These are phyloP conservation scores for Metschnikowia aberdeeniae DNA, from an alignment of 805 yeast genomes.

Conservation along the genomic window DNA sequence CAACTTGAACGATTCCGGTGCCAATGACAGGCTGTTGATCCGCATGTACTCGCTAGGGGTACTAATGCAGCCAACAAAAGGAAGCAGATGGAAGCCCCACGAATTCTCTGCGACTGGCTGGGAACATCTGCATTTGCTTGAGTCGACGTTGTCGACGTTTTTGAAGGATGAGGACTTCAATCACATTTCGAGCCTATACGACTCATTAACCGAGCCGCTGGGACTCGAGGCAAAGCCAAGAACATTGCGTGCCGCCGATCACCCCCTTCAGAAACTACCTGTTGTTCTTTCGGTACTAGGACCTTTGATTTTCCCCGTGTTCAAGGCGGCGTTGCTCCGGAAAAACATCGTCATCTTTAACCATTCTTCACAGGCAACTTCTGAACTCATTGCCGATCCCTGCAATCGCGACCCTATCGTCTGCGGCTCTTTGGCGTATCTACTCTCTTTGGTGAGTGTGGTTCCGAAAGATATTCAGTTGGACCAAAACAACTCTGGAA, in stretches of 20 bases:
- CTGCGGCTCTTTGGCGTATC: constrained; percentile 48
- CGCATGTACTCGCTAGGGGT: constrained; percentile 65
- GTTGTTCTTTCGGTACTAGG: constrained; percentile 51
- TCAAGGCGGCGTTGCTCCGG: constrained; percentile 60
- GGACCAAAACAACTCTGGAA: constrained; percentile 9
- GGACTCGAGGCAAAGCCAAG: constrained; percentile 12
- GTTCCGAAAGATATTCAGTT: constrained; percentile 54
- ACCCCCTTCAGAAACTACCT: constrained; percentile 42
- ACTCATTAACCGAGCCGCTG: constrained; percentile 16
- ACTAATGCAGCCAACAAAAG: constrained; percentile 42
- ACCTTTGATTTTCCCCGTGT: constrained; percentile 59
- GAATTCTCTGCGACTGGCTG: constrained; percentile 38
- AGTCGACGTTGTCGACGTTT: constrained; percentile 22
- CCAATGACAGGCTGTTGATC: constrained; percentile 32
- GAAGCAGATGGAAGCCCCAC: constrained; percentile 37
- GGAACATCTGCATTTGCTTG: constrained; percentile 38
- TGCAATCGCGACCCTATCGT: constrained; percentile 11
- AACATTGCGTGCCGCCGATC: constrained; percentile 22
- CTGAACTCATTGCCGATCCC: constrained; percentile 9
- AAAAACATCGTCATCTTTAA: constrained; percentile 43
- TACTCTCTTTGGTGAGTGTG: constrained; percentile 56
- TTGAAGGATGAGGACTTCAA: constrained; percentile 19
- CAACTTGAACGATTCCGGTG: constrained; percentile 11
- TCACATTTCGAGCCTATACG: constrained; percentile 17
- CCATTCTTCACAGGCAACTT: constrained; percentile 12